A percentile compares a stretch with the other conserved stretches of the same genome.
Conservation (phyloP, 495 filamentous ascomycete genomes). For the Neurospora cerealis region DNA sequence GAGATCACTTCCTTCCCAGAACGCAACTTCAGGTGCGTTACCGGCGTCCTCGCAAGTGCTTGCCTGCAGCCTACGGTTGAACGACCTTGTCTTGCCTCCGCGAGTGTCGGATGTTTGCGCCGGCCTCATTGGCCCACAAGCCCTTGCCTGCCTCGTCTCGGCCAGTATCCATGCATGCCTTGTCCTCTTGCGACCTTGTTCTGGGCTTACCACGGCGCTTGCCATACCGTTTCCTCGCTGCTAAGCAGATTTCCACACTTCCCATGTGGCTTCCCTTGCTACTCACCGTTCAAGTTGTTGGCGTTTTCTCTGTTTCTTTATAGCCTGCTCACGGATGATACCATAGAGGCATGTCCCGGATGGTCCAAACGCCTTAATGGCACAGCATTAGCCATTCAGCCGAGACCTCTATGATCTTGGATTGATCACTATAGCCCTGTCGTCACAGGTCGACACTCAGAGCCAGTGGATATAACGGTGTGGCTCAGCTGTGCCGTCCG, state of each 20-base stretch:
- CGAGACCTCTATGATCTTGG: conserved; percentile 35
- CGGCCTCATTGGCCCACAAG: conserved; percentile 18
- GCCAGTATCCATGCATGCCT: conserved; percentile 18
- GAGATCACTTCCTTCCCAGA: conserved; percentile 9
- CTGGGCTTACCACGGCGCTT: conserved; percentile 14
- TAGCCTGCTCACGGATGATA: conserved; percentile 13
- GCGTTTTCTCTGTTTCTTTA: conserved; percentile 18
- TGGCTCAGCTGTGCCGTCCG: conserved; percentile 39
- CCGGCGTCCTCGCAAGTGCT: conserved; percentile 1
- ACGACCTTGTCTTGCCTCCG: conserved; percentile 20
- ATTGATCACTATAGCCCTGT: conserved; percentile 31
- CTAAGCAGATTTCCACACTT: neutral
- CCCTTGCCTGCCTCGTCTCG: conserved; percentile 16
- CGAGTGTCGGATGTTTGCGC: conserved; percentile 23
- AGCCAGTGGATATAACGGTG: conserved; percentile 23
- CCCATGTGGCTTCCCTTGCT: conserved; percentile 6
- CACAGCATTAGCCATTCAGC: conserved; percentile 48
- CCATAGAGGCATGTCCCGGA: conserved; percentile 22
- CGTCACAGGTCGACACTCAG: conserved; percentile 14
- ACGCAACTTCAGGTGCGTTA: conserved; percentile 2
- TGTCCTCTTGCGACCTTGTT: conserved; percentile 16
- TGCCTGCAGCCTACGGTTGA: conserved; percentile 13
- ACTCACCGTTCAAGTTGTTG: conserved; percentile 11
- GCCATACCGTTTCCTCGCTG: conserved; percentile 13
- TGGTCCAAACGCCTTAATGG: conserved; percentile 35